A percentile compares a stretch with the other conserved stretches of the same genome.
phyloP scores from a whole-genome alignment of 1,139 yeast species.

The Geotrichum candidum region DNA sequence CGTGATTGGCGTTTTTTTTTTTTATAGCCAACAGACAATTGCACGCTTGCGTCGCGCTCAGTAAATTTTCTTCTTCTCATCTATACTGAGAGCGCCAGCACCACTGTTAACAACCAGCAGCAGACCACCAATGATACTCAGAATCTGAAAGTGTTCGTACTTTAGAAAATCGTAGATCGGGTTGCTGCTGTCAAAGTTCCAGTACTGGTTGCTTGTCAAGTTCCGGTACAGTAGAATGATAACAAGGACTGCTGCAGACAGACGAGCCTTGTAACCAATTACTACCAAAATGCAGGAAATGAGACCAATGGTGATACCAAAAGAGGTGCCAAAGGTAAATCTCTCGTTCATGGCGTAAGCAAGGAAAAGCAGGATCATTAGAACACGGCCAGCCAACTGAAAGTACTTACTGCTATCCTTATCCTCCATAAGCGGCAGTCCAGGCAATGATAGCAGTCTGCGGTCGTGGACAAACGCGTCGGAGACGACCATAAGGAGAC shows the following conservation, averaged over 20 bases:
- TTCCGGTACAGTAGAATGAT: conserved; percentile 70
- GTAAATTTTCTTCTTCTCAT: conserved; percentile 92
- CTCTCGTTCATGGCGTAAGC: conserved; percentile 78
- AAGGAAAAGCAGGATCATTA: conserved; percentile 76
- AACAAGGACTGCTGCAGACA: conserved; percentile 77
- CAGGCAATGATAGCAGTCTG: conserved; percentile 72
- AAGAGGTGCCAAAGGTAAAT: conserved; percentile 62
- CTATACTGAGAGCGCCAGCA: conserved; percentile 90
- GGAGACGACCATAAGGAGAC: conserved; percentile 79
- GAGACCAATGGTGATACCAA: conserved; percentile 67
- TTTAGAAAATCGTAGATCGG: conserved; percentile 84
- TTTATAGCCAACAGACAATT: background rate
- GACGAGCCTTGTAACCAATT: conserved; percentile 88
- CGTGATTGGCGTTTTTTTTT: background rate
- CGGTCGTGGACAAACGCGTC: conserved; percentile 83
- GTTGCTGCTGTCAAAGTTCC: conserved; percentile 67
- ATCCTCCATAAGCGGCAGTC: conserved; percentile 80
- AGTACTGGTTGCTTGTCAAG: conserved; percentile 77
- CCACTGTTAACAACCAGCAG: conserved; percentile 89
- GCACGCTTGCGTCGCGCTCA: conserved; percentile 29
- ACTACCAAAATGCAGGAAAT: conserved; percentile 72
- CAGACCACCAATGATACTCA: conserved; percentile 92
- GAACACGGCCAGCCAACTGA: conserved; percentile 80
- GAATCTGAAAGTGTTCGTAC: conserved; percentile 91
- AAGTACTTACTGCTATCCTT: conserved; percentile 81